These are phyloP conservation scores for Elsinoe batatas DNA, from an alignment of 2,329 filamentous ascomycete genomes.

Conservation along the genomic window DNA sequence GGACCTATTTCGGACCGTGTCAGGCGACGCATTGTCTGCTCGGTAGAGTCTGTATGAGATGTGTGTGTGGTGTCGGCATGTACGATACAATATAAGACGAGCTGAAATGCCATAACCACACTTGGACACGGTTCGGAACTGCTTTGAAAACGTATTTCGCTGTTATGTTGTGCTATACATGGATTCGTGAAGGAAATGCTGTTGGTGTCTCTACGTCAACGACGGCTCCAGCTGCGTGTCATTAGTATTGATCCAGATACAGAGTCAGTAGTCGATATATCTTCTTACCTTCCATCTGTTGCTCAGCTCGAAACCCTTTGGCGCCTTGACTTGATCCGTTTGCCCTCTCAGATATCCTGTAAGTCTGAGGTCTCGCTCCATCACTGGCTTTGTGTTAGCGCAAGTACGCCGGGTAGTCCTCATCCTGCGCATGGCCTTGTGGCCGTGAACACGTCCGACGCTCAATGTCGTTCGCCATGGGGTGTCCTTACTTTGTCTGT, in stretches of 20 bases:
- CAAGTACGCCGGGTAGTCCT: neutral
- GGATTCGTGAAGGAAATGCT: neutral
- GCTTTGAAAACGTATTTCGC: neutral
- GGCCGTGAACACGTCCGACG: neutral
- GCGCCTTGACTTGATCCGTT: constrained; percentile 49
- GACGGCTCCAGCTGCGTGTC: constrained; percentile 9
- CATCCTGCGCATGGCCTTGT: neutral
- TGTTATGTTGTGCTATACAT: constrained; percentile 5
- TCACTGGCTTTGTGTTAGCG: constrained; percentile 41
- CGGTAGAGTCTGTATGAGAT: neutral
- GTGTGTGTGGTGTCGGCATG: neutral
- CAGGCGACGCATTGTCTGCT: no score
- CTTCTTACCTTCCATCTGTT: constrained; percentile 55
- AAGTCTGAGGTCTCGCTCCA: constrained; percentile 54
- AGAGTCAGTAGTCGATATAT: neutral
- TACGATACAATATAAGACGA: neutral
- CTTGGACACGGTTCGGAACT: no score
- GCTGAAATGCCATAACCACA: no score
- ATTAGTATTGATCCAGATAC: neutral
- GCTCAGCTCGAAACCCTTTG: constrained; percentile 55
- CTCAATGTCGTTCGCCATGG: neutral
- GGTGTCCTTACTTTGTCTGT: constrained; percentile 43
- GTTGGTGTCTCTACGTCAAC: neutral
- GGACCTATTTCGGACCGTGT: no score
- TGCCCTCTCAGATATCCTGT: constrained; percentile 54